Base-by-base conservation (phyloP, 2,329 filamentous ascomycete species). In the Claviceps sp. region DNA sequence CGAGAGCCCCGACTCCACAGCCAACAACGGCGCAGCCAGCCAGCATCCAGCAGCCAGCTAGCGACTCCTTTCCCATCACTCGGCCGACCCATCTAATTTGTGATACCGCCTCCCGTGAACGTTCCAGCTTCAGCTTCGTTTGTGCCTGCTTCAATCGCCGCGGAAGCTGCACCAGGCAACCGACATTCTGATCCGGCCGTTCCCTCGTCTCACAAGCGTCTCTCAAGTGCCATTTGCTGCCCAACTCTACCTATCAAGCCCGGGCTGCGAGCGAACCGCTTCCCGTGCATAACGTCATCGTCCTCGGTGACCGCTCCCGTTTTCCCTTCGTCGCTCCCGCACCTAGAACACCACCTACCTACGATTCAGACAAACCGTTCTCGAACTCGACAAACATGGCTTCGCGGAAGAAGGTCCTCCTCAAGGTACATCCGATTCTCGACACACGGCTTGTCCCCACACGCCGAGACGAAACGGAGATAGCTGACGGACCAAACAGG, bases 361-460 rank as follows among this genome's bases (percentile, higher is more conserved):
- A 50, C 46, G 30, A 34, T 37, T 4, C 45, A 19, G 16, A 46
- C 40, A 42, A 34, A 16, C 37, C 44, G 24, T 48, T 50, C 56
- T 54, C 55, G 5, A 5, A 5, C 55, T 61, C 69, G 73, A 62
- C 65, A 89, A 73, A 62, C 65, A 89, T 89, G 85, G 77, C 85
- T 66, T 85, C 85, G 63, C 78, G 84, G 69, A 93, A 91, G 85
- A 93, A 93, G 84, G 87, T 91, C 60, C 80, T 93, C 59, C 76
- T 93, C 68, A 93, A 93, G 85, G 87, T 91, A 75, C 60, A 65
- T 57, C 26, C 10, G 26, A 30, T 8, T 47, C 10, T 47, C 30
- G 17, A 24, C 48, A n/a, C 55, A 53, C 55, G 54, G 52, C 48
- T 8, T 13, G 14, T 13, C 19, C 17, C 38, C 6, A 19, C 24